Evolutionary conservation across 73 alveolate species (phyloP).

Genomic region (Paramecium pentaurelia): DNA sequence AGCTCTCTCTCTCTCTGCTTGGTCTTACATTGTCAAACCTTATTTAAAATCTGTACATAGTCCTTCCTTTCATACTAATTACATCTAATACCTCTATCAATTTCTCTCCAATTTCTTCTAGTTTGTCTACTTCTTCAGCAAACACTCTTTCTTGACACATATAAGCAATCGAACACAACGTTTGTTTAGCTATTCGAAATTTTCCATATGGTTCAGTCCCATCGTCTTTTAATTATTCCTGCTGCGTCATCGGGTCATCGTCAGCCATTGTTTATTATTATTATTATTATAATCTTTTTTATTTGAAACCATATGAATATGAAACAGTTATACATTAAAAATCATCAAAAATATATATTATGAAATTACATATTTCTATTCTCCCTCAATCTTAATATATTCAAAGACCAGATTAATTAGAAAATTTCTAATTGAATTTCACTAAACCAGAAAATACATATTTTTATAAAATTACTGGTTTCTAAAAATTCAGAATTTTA

Average conservation of each 20-base stretch:
- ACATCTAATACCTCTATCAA: background rate
- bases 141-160: constrained; percentile 59
- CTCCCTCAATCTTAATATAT: background rate
- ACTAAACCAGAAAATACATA: background rate
- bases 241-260: constrained; percentile 10
- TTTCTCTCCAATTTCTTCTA: constrained; percentile 60
- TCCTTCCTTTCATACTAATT: background rate
- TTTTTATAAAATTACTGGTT: background rate
- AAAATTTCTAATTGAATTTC: background rate
- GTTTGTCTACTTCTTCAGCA: constrained; percentile 65
- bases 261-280: background rate
- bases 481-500: background rate
- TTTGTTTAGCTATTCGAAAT: constrained; percentile 28
- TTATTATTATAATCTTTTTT: background rate
- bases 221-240: background rate
- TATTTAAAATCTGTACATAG: constrained; percentile 48
- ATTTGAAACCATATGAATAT: background rate
- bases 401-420: background rate
- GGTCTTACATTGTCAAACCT: constrained; percentile 47
- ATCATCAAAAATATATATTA: background rate
- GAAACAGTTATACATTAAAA: constrained; percentile 4
- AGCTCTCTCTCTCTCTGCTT: constrained; percentile 58
- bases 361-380: background rate
- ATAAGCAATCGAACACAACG: constrained; percentile 49
- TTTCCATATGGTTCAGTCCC: constrained; percentile 49